Conservation (phyloP, 352 stramenopile genomes). For the Phytophthora sp. region DNA sequence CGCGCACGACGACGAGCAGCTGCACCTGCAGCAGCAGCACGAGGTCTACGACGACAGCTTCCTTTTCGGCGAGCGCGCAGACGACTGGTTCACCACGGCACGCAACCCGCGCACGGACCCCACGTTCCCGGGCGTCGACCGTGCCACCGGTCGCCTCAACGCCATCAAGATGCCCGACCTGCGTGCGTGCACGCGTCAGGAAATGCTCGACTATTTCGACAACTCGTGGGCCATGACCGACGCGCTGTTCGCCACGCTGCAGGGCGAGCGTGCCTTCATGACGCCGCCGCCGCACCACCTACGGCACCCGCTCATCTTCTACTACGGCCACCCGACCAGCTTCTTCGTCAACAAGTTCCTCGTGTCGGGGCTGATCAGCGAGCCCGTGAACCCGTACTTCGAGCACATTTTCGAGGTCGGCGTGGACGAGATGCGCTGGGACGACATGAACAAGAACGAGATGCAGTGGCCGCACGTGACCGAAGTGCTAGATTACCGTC, state of each 20-base stretch:
- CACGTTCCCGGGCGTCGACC: slow-evolving; percentile 62
- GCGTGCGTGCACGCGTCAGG: slow-evolving; percentile 73
- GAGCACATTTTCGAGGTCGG: slow-evolving; percentile 97
- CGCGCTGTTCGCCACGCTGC: slow-evolving; percentile 92
- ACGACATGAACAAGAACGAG: slow-evolving; percentile 98
- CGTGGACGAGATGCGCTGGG: slow-evolving; percentile 99
- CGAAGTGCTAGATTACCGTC: slow-evolving; percentile 93
- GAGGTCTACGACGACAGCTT: slow-evolving; percentile 62
- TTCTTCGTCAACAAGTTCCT: slow-evolving; percentile 98
- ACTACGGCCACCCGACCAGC: slow-evolving; percentile 96
- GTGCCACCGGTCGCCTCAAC: slow-evolving; percentile 44
- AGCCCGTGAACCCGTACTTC: slow-evolving; percentile 93
- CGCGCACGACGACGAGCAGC: slow-evolving; percentile 16
- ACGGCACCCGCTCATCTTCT: slow-evolving; percentile 97
- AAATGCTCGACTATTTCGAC: slow-evolving; percentile 95
- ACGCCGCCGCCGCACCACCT: slow-evolving; percentile 92
- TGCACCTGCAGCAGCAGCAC: slow-evolving; percentile 15
- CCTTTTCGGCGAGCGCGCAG: slow-evolving; percentile 61
- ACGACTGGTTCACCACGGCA: slow-evolving; percentile 80
- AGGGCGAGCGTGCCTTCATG: slow-evolving; percentile 91
- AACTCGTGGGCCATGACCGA: slow-evolving; percentile 96
- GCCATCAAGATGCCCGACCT: slow-evolving; percentile 89
- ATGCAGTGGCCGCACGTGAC: slow-evolving; percentile 92
- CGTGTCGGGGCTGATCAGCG: slow-evolving; percentile 88
- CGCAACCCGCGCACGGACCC: slow-evolving; percentile 62